These are phyloP conservation scores for Colletotrichum sp. DNA, from an alignment of 2,329 filamentous ascomycete species.

Conservation along the genomic window DNA sequence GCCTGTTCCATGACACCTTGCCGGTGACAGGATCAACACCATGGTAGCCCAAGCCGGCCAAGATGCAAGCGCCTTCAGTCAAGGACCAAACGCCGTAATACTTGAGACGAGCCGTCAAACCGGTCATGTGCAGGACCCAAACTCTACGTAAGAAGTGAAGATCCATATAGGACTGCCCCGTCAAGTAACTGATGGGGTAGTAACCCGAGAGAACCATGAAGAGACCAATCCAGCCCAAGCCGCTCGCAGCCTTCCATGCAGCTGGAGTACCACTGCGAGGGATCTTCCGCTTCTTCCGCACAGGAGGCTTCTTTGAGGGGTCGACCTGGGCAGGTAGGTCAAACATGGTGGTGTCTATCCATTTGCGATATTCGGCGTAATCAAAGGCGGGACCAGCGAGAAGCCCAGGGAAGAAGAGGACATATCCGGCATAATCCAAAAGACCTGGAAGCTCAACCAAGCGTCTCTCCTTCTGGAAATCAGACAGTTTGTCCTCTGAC, in stretches of 20 bases:
- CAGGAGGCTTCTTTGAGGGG: constrained; percentile 82
- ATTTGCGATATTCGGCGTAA: constrained; percentile 88
- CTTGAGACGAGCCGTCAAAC: constrained; percentile 82
- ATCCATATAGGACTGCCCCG: constrained; percentile 69
- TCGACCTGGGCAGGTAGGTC: constrained; percentile 82
- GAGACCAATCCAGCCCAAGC: constrained; percentile 78
- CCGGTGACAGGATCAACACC: constrained; percentile 86
- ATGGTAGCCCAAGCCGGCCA: constrained; percentile 93
- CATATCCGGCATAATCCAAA: constrained; percentile 86
- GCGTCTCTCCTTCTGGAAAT: constrained; percentile 83
- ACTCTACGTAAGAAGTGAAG: constrained; percentile 76
- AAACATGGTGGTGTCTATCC: constrained; percentile 96
- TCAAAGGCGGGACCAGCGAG: constrained; percentile 94
- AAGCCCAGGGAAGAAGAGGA: constrained; percentile 92
- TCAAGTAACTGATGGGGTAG: constrained; percentile 69
- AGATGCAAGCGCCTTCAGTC: constrained; percentile 92
- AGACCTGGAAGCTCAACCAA: constrained; percentile 76
- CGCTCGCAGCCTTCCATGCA: constrained; percentile 73
- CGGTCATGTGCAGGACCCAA: constrained; percentile 83
- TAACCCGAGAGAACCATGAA: constrained; percentile 76
- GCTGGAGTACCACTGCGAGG: constrained; percentile 90
- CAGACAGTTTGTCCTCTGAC: constrained; percentile 79
- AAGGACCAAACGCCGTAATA: constrained; percentile 97
- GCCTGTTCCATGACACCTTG: constrained; percentile 84
- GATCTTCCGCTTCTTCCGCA: constrained; percentile 89